Base-by-base conservation (phyloP, 1,284 basidiomycete species). In the Leccinum ponderosum region DNA sequence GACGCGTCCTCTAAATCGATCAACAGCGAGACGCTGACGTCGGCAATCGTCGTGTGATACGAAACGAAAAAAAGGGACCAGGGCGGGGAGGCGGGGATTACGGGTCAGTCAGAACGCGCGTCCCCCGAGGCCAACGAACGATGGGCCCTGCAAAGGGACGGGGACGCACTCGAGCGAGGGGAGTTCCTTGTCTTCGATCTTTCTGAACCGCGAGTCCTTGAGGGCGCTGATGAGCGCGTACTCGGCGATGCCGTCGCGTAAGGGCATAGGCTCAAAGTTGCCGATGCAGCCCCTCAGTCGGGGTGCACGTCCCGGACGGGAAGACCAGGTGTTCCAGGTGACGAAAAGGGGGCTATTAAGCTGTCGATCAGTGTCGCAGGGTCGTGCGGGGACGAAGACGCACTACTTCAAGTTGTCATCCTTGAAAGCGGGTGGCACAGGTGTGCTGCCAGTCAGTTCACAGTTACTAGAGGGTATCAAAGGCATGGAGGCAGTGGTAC, bases 271-370 rank as follows among this genome's bases (percentile, higher is more conserved):
- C 52, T 90, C 87, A 73, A 99, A 99, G 72, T 87, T 96, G 69
- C 97, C 97, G 67, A 99, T 98, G 77, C 97, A 99, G 25, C 97
- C 97, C 62, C 97, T 81, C 62, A 99, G 80, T 53, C 87, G 80
- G 42, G 87, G 81, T 25, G 84, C 76, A 62, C 83, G 82, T 50
- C 85, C 84, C 25, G 84, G 75, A 64, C 84, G 83, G 62, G 83
- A 80, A 58, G 82, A 81, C 63, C 79, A 84, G 57, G 80, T 91
- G 78, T 95, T 96, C 96, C 97, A 99, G 2, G 97, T 98, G 37
- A 99, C 94, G 76, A 99, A 99, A 60, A 99, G 81, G 6, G 95
- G 95, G 75, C 95, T 96, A 66, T 37, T 44, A 53, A 9, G 35
- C 42, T 33, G 53, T n/a, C 55, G 12, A 17, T 65, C 35, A 55